Percentiles rank a stretch among this genome's conserved stretches.
Conservation (phyloP, 257 asterid species). For the Solanum megistacrolobum region DNA sequence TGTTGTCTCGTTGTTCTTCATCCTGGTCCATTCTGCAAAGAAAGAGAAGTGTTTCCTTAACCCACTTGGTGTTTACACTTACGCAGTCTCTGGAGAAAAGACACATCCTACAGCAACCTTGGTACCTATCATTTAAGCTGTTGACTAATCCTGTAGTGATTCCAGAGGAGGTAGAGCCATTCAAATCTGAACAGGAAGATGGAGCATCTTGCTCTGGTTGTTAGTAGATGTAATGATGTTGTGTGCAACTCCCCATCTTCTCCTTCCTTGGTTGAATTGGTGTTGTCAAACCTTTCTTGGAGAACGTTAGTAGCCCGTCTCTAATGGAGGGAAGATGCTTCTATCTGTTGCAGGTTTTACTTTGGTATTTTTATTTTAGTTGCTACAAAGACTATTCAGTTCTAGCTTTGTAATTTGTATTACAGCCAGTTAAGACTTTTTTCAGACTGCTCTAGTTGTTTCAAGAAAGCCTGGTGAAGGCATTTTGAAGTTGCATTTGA, state of each 20-base stretch:
- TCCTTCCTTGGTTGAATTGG: background rate
- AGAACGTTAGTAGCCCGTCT: background rate
- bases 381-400: background rate
- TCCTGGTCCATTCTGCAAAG: background rate
- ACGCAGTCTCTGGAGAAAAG: background rate
- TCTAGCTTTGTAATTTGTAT: background rate
- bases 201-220: background rate
- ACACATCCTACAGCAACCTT: background rate
- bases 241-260: background rate
- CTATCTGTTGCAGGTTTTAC: background rate
- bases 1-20: background rate
- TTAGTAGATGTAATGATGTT: background rate
- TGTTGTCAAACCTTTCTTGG: background rate
- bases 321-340: background rate
- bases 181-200: background rate
- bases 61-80: background rate
- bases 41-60: background rate
- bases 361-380: background rate
- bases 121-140: background rate
- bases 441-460: background rate
- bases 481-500: background rate
- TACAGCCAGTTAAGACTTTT: background rate
- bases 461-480: background rate
- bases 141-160: conserved; percentile 36
- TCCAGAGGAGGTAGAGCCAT: conserved; percentile 30